Evolutionary conservation across 768 basidiomycete genomes (phyloP).

Genomic region (Lepiota brunneoincarnata): DNA sequence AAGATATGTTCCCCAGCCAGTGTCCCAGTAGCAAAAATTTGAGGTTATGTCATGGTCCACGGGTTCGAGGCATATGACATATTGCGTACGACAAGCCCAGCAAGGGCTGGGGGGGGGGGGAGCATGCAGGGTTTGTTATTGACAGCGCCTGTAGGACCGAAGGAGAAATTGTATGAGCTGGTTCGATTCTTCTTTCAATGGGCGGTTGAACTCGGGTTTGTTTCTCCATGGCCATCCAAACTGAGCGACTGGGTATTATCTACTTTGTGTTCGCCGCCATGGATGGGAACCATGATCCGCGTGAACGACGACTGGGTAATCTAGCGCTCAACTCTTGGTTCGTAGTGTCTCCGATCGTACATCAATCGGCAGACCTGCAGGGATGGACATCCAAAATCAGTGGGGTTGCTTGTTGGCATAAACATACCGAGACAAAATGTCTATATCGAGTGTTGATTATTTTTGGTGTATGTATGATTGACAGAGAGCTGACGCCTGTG

Average conservation of each 20-base stretch:
- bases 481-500: not conserved
- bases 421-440: not conserved
- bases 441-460: conserved; percentile 6
- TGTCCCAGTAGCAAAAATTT: conserved; percentile 6
- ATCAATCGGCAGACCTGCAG: too few species aligned
- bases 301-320: too few species aligned
- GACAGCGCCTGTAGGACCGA: conserved; percentile 12
- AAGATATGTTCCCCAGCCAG: too few species aligned
- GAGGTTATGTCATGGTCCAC: conserved; percentile 8
- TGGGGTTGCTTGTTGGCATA: not conserved
- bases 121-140: not conserved
- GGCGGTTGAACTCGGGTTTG: not conserved
- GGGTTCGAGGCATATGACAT: not conserved
- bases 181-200: conserved; percentile 5
- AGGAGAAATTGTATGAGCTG: conserved; percentile 9
- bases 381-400: too few species aligned
- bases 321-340: too few species aligned
- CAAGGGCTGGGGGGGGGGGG: not conserved
- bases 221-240: too few species aligned
- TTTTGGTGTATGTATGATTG: conserved; percentile 3
- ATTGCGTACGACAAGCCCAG: not conserved
- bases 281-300: too few species aligned
- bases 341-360: too few species aligned
- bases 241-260: too few species aligned
- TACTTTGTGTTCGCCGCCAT: too few species aligned